These are phyloP conservation scores for Micractinium conductrix DNA, from an alignment of 139 green algal genomes.

Conservation along the genomic window DNA sequence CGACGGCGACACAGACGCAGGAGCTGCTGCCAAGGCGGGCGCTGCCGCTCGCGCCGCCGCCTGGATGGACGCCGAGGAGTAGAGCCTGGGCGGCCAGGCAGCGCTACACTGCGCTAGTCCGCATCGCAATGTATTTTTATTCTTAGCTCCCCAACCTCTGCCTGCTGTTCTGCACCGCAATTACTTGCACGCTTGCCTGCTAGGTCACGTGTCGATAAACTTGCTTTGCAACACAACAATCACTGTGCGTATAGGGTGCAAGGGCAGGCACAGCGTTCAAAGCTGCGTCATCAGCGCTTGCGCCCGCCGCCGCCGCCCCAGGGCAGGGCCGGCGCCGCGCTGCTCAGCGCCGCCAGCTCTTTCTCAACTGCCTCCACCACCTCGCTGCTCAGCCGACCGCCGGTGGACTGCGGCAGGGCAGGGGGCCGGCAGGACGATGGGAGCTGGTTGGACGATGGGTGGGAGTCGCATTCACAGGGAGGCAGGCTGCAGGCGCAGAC, in stretches of 20 bases:
- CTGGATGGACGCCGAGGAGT: constrained; percentile 9
- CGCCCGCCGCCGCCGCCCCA: constrained; percentile 43
- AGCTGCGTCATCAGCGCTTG: not conserved
- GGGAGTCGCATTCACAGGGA: not conserved
- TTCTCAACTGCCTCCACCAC: constrained; percentile 60
- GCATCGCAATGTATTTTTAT: not conserved
- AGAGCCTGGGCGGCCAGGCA: not conserved
- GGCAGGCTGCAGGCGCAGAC: constrained; percentile 25
- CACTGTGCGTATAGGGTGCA: too few relatives aligned
- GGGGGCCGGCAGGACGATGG: not conserved
- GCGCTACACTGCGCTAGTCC: not conserved
- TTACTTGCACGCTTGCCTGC: not conserved
- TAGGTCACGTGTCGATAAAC: not conserved
- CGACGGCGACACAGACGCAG: not conserved
- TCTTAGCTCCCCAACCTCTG: not conserved
- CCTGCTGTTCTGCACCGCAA: not conserved
- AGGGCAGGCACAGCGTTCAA: too few relatives aligned
- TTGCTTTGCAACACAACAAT: too few relatives aligned
- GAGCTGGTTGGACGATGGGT: not conserved
- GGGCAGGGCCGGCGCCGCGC: constrained; percentile 46
- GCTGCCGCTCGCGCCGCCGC: not conserved
- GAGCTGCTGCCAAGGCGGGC: not conserved
- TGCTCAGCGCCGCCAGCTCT: constrained; percentile 58
- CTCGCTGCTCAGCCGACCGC: constrained; percentile 30
- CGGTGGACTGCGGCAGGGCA: constrained; percentile 4